Evolutionary conservation across 768 basidiomycete species (phyloP).

Genomic region (Calocera viscosa): DNA sequence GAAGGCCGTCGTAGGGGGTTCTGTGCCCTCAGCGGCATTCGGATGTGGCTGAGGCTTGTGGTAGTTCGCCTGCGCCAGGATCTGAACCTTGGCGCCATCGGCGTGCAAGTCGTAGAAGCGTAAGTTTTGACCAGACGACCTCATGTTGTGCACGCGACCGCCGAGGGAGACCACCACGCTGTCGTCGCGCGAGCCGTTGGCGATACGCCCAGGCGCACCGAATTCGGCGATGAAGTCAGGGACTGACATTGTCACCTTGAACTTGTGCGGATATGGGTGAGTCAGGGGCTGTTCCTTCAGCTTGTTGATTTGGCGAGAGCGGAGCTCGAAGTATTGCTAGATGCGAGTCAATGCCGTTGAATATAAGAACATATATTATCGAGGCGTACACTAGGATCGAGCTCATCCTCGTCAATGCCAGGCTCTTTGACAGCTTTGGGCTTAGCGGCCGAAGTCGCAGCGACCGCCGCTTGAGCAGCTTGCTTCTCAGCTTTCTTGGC

Average conservation of each 20-base stretch:
- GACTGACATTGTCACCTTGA: constrained; percentile 72
- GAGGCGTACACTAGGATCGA: constrained; percentile 82
- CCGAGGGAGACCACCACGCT: constrained; percentile 53
- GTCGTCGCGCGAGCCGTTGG: constrained; percentile 53
- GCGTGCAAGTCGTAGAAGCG: constrained; percentile 88
- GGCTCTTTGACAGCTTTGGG: constrained; percentile 32
- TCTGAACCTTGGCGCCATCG: constrained; percentile 87
- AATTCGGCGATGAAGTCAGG: constrained; percentile 60
- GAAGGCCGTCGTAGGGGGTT: constrained; percentile 36
- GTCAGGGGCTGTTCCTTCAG: constrained; percentile 75
- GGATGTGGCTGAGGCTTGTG: constrained; percentile 3
- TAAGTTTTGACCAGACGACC: constrained; percentile 69
- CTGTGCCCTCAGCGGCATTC: background rate
- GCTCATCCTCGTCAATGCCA: constrained; percentile 53
- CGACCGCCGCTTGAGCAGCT: constrained; percentile 36
- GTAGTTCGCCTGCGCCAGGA: constrained; percentile 79
- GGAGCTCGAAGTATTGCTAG: constrained; percentile 94
- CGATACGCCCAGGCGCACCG: constrained; percentile 57
- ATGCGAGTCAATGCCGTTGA: background rate
- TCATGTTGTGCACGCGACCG: constrained; percentile 84
- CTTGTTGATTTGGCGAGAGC: constrained; percentile 74
- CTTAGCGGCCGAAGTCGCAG: constrained; percentile 33
- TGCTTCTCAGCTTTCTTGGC: constrained; percentile 69
- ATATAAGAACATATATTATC: no score
- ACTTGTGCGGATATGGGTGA: constrained; percentile 99